phyloP scores from a whole-genome alignment of 805 yeast species.

The Saccharomycopsis babjevae region DNA sequence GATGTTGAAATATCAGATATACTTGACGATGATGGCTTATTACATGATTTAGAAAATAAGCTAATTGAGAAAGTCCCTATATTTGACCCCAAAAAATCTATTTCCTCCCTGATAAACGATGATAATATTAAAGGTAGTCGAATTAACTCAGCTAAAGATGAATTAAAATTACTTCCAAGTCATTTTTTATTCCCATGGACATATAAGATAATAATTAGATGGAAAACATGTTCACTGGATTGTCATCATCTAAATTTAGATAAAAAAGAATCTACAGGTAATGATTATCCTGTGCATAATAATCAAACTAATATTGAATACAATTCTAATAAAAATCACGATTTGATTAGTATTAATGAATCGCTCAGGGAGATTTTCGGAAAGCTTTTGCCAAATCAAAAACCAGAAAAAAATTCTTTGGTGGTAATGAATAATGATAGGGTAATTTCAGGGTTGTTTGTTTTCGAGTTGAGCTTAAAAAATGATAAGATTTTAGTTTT shows the following conservation, averaged over 20 bases:
- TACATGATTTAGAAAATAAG: slow-evolving; percentile 21
- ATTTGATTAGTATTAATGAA: background rate
- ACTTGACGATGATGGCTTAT: slow-evolving; percentile 15
- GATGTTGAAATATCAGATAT: slow-evolving; percentile 16
- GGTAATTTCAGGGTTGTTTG: slow-evolving; percentile 41
- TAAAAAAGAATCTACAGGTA: slow-evolving; percentile 13
- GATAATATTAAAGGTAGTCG: background rate
- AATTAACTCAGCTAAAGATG: background rate
- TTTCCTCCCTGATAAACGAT: slow-evolving; percentile 1
- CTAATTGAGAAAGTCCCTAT: slow-evolving; percentile 9
- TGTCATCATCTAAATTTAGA: slow-evolving; percentile 36
- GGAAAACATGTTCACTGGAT: slow-evolving; percentile 47
- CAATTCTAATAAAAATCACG: background rate
- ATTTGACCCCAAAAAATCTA: slow-evolving; percentile 1
- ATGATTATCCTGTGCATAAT: background rate
- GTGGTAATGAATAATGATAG: background rate
- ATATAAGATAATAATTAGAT: slow-evolving; percentile 42
- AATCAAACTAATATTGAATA: background rate
- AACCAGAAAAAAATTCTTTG: background rate
- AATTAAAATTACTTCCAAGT: background rate
- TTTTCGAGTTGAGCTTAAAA: slow-evolving; percentile 51
- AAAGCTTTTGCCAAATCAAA: background rate
- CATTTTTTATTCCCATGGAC: slow-evolving; percentile 23
- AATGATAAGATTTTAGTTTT: slow-evolving; percentile 50
- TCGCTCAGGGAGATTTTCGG: slow-evolving; percentile 4